phyloP scores from a whole-genome alignment of 2,329 filamentous ascomycete genomes.

The Coniochaeta prunicola region DNA sequence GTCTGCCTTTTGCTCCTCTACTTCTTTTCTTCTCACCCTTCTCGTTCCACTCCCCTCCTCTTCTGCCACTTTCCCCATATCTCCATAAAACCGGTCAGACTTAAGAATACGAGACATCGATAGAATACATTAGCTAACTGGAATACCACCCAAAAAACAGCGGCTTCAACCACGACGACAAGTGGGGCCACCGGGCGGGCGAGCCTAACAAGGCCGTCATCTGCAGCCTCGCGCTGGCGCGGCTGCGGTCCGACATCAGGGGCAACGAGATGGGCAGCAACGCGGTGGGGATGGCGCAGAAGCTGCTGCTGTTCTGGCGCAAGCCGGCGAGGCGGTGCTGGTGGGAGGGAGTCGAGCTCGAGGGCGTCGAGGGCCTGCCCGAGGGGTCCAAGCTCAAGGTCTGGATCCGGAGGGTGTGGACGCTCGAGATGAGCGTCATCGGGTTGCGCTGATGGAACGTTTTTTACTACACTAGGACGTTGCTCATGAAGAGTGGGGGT shows the following conservation, averaged over 20 bases:
- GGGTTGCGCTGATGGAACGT: slow-evolving; percentile 62
- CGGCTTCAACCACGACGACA: slow-evolving; percentile 92
- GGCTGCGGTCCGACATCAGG: slow-evolving; percentile 85
- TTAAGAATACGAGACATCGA: not conserved
- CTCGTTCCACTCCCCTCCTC: not conserved
- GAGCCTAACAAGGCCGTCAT: slow-evolving; percentile 98
- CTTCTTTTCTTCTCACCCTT: not conserved
- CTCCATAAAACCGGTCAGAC: not conserved
- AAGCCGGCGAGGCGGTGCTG: slow-evolving; percentile 95
- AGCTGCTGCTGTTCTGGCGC: slow-evolving; percentile 93
- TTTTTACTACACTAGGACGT: too few relatives aligned
- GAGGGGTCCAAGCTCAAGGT: slow-evolving; percentile 67
- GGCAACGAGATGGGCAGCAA: slow-evolving; percentile 68
- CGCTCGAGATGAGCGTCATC: slow-evolving; percentile 94
- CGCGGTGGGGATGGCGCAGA: slow-evolving; percentile 96
- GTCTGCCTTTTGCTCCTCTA: too few relatives aligned
- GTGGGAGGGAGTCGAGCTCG: slow-evolving; percentile 96
- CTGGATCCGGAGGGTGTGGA: slow-evolving; percentile 98
- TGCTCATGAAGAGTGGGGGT: too few relatives aligned
- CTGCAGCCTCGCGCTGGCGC: slow-evolving; percentile 88
- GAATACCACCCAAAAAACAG: slow-evolving; percentile 49
- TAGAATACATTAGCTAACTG: not conserved
- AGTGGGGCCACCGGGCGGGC: slow-evolving; percentile 92
- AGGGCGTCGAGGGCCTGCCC: slow-evolving; percentile 77
- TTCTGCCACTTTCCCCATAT: not conserved